Conservation (phyloP, 176 grass and related monocot genomes). For the Avena insularis region DNA sequence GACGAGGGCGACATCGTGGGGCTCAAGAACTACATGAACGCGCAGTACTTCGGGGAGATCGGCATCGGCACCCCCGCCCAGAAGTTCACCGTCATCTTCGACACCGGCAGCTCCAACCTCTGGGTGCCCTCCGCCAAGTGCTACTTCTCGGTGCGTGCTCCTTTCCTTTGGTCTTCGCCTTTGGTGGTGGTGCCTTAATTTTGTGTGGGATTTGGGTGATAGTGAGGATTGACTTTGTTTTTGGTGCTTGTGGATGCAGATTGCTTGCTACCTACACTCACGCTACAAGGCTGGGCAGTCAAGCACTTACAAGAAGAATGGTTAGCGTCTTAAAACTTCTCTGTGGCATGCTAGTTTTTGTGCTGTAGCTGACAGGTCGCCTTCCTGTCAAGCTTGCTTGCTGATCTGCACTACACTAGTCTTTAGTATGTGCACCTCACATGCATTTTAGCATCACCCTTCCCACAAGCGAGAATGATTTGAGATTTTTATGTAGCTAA, state of each 20-base stretch:
- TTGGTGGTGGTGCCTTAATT: background rate
- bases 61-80: conserved; percentile 76
- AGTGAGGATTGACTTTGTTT: background rate
- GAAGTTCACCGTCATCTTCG: conserved; percentile 99
- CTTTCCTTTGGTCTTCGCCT: background rate
- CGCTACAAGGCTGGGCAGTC: conserved; percentile 86
- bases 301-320: conserved; percentile 89
- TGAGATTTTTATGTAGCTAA: too few species aligned
- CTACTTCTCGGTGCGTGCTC: conserved; percentile 84
- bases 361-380: background rate
- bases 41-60: conserved; percentile 97
- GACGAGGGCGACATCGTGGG: conserved; percentile 64
- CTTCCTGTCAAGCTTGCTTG: background rate
- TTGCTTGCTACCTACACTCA: conserved; percentile 91
- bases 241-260: conserved; percentile 50
- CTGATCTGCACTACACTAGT: background rate
- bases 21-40: conserved; percentile 99
- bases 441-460: background rate
- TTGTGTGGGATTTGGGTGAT: background rate
- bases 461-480: too few species aligned
- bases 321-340: conserved; percentile 49
- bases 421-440: background rate
- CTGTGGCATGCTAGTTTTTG: background rate
- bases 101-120: conserved; percentile 98
- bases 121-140: conserved; percentile 95